These are phyloP conservation scores for Hemisphaericaspora xylanilytica DNA, from an alignment of 1,139 yeast species.

Conservation along the genomic window DNA sequence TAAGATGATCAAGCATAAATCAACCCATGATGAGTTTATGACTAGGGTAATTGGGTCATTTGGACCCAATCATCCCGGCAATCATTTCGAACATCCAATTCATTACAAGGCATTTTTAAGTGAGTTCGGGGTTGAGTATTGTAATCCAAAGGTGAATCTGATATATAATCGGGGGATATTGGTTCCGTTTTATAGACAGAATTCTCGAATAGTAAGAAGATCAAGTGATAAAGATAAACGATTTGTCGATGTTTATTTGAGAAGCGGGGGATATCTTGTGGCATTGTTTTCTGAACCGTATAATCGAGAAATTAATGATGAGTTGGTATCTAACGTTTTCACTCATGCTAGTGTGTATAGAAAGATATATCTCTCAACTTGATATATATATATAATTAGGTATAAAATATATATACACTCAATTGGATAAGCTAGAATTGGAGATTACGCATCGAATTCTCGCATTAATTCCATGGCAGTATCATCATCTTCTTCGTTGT, in stretches of 20 bases:
- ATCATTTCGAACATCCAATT: conserved; percentile 42
- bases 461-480: conserved; percentile 40
- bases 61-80: conserved; percentile 23
- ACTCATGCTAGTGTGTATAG: conserved; percentile 39
- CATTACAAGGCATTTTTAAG: conserved; percentile 52
- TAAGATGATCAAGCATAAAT: conserved; percentile 27
- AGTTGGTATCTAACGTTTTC: conserved; percentile 47
- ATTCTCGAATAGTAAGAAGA: conserved; percentile 41
- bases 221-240: conserved; percentile 19
- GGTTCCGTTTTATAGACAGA: conserved; percentile 49
- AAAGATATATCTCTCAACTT: conserved; percentile 33
- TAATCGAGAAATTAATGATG: conserved; percentile 33
- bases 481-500: too few relatives aligned
- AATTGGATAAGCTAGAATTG: too few relatives aligned
- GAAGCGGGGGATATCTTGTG: conserved; percentile 59
- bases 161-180: conserved; percentile 47
- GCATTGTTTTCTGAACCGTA: conserved; percentile 43
- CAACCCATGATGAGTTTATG: conserved; percentile 28
- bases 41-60: conserved; percentile 50
- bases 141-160: conserved; percentile 23
- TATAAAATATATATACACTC: too few relatives aligned
- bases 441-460: conserved; percentile 32
- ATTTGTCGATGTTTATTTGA: conserved; percentile 39
- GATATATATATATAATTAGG: conserved; percentile 4
- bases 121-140: conserved; percentile 53